A percentile compares a stretch with the other conserved stretches of the same genome.
Evolutionary conservation across 495 filamentous ascomycete species (phyloP).

Genomic region (Bacidia rubella): DNA sequence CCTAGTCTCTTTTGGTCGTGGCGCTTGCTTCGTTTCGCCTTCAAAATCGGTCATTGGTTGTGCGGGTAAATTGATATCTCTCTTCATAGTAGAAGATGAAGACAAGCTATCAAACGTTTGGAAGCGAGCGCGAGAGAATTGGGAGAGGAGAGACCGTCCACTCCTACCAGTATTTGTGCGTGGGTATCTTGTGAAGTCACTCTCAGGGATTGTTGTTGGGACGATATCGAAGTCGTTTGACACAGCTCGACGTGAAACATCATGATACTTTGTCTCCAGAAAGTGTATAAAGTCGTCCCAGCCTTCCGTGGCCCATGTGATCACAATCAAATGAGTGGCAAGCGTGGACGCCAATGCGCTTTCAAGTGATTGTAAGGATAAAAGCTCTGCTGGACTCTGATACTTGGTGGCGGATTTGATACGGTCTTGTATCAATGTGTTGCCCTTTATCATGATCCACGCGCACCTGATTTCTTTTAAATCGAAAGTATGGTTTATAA

Average conservation of each 20-base stretch:
- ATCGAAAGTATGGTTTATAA: conserved; percentile 32
- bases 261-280: conserved; percentile 25
- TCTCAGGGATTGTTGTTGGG: not conserved
- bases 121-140: not conserved
- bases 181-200: not conserved
- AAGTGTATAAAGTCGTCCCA: conserved; percentile 34
- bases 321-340: conserved; percentile 27
- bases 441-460: conserved; percentile 32
- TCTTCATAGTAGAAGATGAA: not conserved
- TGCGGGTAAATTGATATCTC: not conserved
- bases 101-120: not conserved
- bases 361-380: conserved; percentile 17
- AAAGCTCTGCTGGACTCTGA: conserved; percentile 13
- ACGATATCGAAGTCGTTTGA: not conserved
- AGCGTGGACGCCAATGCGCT: conserved; percentile 24
- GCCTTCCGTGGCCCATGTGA: conserved; percentile 32
- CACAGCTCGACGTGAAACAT: conserved; percentile 19
- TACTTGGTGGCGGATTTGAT: conserved; percentile 20
- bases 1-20: not conserved
- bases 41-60: not conserved
- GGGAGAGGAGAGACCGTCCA: not conserved
- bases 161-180: not conserved
- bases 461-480: conserved; percentile 22
- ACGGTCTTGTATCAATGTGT: conserved; percentile 23
- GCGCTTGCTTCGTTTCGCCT: not conserved